Percentiles rank a stretch among this genome's conserved stretches.
Evolutionary conservation across 2,329 filamentous ascomycete species (phyloP).

Genomic region (Penicillium crustosum): DNA sequence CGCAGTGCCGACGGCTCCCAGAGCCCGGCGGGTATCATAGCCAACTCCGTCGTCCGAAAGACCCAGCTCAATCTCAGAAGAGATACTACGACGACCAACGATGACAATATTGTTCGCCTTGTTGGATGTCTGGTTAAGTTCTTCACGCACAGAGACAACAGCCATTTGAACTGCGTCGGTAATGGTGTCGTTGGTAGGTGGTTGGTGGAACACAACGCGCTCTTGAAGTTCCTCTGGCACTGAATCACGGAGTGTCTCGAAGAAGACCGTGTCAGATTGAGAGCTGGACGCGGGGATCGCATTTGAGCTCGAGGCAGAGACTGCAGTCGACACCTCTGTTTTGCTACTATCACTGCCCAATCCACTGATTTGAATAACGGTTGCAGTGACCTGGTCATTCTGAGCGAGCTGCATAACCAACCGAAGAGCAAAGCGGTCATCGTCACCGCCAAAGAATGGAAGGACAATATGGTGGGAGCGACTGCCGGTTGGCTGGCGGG

Average conservation of each 20-base stretch:
- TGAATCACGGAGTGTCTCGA: slow-evolving; percentile 57
- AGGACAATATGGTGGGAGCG: slow-evolving; percentile 81
- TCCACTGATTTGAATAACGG: slow-evolving; percentile 62
- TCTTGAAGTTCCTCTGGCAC: slow-evolving; percentile 52
- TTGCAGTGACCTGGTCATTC: slow-evolving; percentile 75
- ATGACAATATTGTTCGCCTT: slow-evolving; percentile 73
- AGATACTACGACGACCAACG: slow-evolving; percentile 54
- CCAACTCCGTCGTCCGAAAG: slow-evolving; percentile 41
- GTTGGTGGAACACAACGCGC: slow-evolving; percentile 57
- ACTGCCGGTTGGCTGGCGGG: slow-evolving; percentile 57
- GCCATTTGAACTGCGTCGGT: slow-evolving; percentile 45
- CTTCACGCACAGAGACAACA: slow-evolving; percentile 56
- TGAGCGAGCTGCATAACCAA: slow-evolving; percentile 82
- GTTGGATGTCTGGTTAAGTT: slow-evolving; percentile 60
- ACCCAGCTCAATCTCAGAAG: slow-evolving; percentile 10
- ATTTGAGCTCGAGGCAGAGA: slow-evolving; percentile 5
- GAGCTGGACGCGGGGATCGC: background rate
- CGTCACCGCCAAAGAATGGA: slow-evolving; percentile 79
- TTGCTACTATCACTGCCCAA: background rate
- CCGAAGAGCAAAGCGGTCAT: slow-evolving; percentile 76
- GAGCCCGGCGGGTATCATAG: slow-evolving; percentile 28
- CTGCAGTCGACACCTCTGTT: slow-evolving; percentile 12
- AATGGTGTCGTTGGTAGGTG: slow-evolving; percentile 41
- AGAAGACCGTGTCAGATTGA: slow-evolving; percentile 55
- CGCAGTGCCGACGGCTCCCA: slow-evolving; percentile 39